A percentile compares a stretch with the other conserved stretches of the same genome.
Conservation (phyloP, 441 rosid species). For the Flueggea neowawraea region DNA sequence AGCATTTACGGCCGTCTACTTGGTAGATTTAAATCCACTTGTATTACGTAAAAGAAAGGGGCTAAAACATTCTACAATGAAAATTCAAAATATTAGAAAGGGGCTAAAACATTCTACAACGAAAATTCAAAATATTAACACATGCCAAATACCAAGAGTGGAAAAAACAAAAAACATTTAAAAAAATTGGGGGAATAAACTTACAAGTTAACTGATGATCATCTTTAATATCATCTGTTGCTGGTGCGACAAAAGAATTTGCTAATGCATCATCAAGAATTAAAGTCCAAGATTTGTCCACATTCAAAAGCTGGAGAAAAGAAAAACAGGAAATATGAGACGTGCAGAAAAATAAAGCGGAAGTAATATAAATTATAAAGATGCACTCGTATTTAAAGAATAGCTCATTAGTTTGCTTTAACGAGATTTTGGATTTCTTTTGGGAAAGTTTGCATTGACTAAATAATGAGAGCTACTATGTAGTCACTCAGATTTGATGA, state of each 20-base stretch:
- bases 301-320: constrained; percentile 52
- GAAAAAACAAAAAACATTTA: background rate
- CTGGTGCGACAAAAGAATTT: constrained; percentile 85
- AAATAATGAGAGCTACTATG: too few relatives aligned
- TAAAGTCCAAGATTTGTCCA: constrained; percentile 79
- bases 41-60: too few relatives aligned
- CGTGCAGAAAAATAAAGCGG: background rate
- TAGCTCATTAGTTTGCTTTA: too few relatives aligned
- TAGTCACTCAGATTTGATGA: too few relatives aligned
- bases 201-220: constrained; percentile 82
- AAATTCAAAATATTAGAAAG: too few relatives aligned
- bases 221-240: constrained; percentile 77
- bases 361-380: background rate
- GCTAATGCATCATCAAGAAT: constrained; percentile 87
- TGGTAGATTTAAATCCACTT: too few relatives aligned
- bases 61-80: too few relatives aligned
- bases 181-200: constrained; percentile 19
- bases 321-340: background rate
- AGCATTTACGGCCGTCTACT: too few relatives aligned
- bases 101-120: too few relatives aligned
- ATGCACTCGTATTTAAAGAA: background rate
- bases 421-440: too few relatives aligned
- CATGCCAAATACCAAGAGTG: background rate
- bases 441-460: too few relatives aligned
- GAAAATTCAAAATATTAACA: background rate